Base-by-base conservation (phyloP, 192 early-diverging fungal genomes). In the Coemansia sp. region DNA sequence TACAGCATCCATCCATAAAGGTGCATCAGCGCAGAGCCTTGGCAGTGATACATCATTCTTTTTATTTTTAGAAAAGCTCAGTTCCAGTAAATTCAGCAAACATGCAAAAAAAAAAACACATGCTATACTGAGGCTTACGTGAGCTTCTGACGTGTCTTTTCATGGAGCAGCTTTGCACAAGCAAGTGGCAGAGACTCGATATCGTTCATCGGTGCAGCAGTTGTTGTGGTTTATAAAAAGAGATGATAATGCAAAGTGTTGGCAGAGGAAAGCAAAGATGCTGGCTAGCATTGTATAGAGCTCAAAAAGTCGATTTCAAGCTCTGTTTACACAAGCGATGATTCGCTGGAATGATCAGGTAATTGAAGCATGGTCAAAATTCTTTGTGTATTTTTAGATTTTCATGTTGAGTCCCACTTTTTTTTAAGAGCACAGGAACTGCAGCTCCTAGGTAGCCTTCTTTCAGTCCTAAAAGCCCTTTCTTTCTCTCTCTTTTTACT, bases 91-190 rank as follows among this genome's bases (percentile, higher is more conserved):
- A 25, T 26, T 37, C n/a, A n/a, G n/a, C n/a, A 53, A 21, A 45
- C 34, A 45, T 4, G 37, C 15, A 10, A 37, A 15, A 5, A 16
- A 33, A 6, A 9, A 28, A 49, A 42, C 56, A 63, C 15, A 18
- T 8, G 56, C 2, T 10, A 7, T 39, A 29, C 4, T 26, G 29
- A 49, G 26, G 55, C 71, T 49, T 73, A 73, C 64, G 79, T 72
- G 25, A 81, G 66, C 51, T 70, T 72, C 3, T 68, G 70, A 39
- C 79, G 79, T 4, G 70, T 25, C 61, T 81, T 81, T 49, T 75
- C 79, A 56, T 76, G 73, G 3, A 81, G 67, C 29, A 81, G 63
- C 53, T 73, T 75, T 25, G 65, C 33, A 55, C 79, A 76, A 2
- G 79, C 79, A 30, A 59, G 74, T 8, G 79, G 64, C 35, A 81